phyloP scores from a whole-genome alignment of 2,329 filamentous ascomycete species.

The Raffaelea albimanens region DNA sequence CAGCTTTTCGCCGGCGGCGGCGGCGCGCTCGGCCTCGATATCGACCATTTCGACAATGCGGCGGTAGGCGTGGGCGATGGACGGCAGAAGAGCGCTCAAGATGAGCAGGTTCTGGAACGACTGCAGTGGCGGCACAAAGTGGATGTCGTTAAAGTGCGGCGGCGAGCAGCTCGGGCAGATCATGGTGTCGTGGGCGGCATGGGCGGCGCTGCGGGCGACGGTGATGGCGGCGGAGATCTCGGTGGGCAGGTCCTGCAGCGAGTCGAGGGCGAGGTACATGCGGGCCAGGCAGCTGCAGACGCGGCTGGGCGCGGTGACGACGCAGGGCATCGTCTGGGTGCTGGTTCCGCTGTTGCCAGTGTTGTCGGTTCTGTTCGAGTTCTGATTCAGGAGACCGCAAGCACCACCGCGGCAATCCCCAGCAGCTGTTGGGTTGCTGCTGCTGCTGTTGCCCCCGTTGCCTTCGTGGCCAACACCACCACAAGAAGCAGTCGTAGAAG shows the following conservation, averaged over 20 bases:
- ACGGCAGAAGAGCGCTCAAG: conserved; percentile 46
- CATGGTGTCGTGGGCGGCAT: conserved; percentile 40
- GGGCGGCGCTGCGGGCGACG: conserved; percentile 36
- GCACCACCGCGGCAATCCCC: not conserved
- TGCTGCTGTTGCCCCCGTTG: no score
- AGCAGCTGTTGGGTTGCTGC: not conserved
- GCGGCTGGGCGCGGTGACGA: conserved; percentile 5
- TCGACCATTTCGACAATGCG: conserved; percentile 46
- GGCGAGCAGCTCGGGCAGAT: conserved; percentile 40
- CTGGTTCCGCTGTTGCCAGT: not conserved
- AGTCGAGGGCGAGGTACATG: conserved; percentile 41
- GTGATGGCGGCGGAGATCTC: conserved; percentile 37
- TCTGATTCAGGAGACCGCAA: not conserved
- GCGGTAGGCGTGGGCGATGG: conserved; percentile 48
- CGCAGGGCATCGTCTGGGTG: not conserved
- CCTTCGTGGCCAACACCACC: no score
- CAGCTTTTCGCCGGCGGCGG: conserved; percentile 29
- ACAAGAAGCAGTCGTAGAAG: no score
- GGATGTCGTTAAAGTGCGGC: conserved; percentile 23
- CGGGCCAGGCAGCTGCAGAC: conserved; percentile 38
- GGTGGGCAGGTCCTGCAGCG: conserved; percentile 35
- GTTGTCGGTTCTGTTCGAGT: not conserved
- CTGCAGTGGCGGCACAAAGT: conserved; percentile 31
- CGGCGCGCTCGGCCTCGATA: conserved; percentile 35
- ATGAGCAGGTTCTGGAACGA: conserved; percentile 51